phyloP scores from a whole-genome alignment of 495 filamentous ascomycete species.

The Neurospora sp. region DNA sequence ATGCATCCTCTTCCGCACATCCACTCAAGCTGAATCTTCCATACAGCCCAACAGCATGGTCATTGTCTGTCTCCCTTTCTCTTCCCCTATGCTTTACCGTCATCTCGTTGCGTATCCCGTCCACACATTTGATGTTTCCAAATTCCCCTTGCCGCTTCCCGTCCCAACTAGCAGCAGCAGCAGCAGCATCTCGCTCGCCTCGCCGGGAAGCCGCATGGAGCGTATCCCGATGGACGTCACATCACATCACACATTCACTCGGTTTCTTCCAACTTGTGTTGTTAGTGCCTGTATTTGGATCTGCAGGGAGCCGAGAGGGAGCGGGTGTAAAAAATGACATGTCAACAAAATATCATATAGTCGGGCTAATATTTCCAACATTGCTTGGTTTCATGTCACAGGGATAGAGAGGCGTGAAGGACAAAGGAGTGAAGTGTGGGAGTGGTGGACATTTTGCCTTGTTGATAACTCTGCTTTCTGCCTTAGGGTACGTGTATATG shows the following conservation, averaged over 20 bases:
- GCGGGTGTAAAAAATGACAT: neutral
- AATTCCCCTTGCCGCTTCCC: neutral
- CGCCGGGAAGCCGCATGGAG: neutral
- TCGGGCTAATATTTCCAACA: neutral
- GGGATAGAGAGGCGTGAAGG: neutral
- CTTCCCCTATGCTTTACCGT: neutral
- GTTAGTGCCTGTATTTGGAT: neutral
- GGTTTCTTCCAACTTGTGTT: neutral
- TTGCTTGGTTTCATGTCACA: neutral
- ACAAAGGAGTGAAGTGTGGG: neutral
- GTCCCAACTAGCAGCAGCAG: neutral
- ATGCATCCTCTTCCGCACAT: neutral
- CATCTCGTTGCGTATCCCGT: neutral
- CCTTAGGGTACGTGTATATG: neutral
- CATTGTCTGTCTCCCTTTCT: neutral
- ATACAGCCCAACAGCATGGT: neutral
- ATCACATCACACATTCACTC: neutral
- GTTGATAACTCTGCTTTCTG: neutral
- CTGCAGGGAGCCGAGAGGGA: neutral
- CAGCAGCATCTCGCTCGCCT: neutral
- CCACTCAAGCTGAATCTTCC: neutral
- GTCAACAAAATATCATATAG: neutral
- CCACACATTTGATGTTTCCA: neutral
- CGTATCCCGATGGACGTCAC: neutral
- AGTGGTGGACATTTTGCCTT: neutral